phyloP scores from a whole-genome alignment of 1,284 basidiomycete genomes.

The Irpex lacteus region DNA sequence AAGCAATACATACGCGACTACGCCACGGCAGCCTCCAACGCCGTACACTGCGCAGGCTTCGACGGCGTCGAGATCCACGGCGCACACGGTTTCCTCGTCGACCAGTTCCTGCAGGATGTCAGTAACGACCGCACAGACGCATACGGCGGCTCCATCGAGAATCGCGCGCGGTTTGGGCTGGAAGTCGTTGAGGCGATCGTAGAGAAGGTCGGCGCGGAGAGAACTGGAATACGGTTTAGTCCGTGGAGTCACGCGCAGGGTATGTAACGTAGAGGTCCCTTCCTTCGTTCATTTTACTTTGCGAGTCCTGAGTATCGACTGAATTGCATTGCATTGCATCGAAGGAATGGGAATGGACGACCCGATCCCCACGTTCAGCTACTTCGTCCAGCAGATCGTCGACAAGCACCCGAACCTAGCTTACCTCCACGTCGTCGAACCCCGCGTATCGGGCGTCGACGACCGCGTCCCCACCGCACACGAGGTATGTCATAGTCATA shows the following conservation, averaged over 20 bases:
- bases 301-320: background rate
- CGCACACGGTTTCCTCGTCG: conserved; percentile 39
- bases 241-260: conserved; percentile 48
- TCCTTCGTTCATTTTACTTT: too few relatives aligned
- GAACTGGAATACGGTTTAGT: conserved; percentile 49
- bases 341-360: conserved; percentile 44
- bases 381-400: conserved; percentile 35
- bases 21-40: conserved; percentile 39
- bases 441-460: conserved; percentile 24
- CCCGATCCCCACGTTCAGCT: conserved; percentile 42
- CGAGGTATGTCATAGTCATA: conserved; percentile 9
- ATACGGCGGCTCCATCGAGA: conserved; percentile 58
- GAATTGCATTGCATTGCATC: background rate
- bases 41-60: conserved; percentile 41
- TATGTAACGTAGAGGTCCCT: conserved; percentile 19
- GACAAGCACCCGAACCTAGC: conserved; percentile 45
- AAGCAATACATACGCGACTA: conserved; percentile 39
- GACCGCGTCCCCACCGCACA: conserved; percentile 15
- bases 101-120: conserved; percentile 41
- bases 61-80: conserved; percentile 38
- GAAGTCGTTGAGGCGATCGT: conserved; percentile 46
- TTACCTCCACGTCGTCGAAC: conserved; percentile 51
- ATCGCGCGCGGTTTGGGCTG: conserved; percentile 48
- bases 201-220: conserved; percentile 34
- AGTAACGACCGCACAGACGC: conserved; percentile 55